Evolutionary conservation across 2,329 filamentous ascomycete genomes (phyloP).

Genomic region (Aspergillus fijiensis): DNA sequence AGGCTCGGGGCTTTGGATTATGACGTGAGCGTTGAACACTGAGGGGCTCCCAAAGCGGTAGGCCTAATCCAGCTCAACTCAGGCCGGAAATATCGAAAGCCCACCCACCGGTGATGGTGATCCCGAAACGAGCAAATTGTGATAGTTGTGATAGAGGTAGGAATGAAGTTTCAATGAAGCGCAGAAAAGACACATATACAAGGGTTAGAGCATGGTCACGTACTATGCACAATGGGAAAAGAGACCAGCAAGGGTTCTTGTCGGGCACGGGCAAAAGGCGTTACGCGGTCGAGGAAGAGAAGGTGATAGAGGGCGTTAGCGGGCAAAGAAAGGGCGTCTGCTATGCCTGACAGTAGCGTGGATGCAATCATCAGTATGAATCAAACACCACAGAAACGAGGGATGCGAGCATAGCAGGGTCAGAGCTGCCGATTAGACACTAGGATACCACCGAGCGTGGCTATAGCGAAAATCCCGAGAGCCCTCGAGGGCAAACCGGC

Average conservation of each 20-base stretch:
- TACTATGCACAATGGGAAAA: background rate
- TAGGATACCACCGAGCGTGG: background rate
- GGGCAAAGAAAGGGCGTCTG: conserved; percentile 16
- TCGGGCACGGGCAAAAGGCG: background rate
- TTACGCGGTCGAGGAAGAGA: background rate
- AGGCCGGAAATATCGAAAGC: background rate
- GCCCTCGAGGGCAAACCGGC: conserved; percentile 1
- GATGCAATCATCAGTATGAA: conserved; percentile 23
- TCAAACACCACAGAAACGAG: conserved; percentile 16
- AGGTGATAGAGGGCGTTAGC: conserved; percentile 13
- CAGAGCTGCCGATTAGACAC: conserved; percentile 8
- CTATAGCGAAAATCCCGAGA: conserved; percentile 8
- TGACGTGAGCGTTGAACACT: conserved; percentile 27
- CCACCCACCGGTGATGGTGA: background rate
- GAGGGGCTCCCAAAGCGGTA: conserved; percentile 4
- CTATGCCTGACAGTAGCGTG: conserved; percentile 22
- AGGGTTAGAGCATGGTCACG: background rate
- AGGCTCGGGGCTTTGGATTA: conserved; percentile 28
- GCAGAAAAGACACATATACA: background rate
- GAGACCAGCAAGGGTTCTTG: background rate
- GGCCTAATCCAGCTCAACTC: background rate
- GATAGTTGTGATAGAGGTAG: background rate
- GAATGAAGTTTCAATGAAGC: background rate
- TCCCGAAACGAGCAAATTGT: background rate
- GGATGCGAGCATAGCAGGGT: conserved; percentile 11